Percentiles rank a stretch among this genome's conserved stretches.
Evolutionary conservation across 331 rosid genomes (phyloP).

Genomic region (Telfairia occidentalis): DNA sequence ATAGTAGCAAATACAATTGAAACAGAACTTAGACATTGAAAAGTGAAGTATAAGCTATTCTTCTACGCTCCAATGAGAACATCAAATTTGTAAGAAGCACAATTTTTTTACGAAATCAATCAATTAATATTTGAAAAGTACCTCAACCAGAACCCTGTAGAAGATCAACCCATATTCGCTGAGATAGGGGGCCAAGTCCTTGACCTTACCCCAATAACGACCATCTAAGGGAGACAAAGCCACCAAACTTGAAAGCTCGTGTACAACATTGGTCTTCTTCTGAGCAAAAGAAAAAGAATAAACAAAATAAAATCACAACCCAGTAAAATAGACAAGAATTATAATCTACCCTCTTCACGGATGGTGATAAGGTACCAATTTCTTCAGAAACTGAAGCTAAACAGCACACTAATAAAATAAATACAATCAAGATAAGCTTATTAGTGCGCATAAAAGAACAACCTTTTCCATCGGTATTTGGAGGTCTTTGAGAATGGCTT

Average conservation of each 20-base stretch:
- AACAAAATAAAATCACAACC: neutral
- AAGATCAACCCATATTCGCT: constrained; percentile 72
- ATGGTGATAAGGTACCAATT: neutral
- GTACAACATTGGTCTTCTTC: constrained; percentile 22
- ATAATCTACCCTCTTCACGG: neutral
- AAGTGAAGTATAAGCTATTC: neutral
- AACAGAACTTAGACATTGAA: neutral
- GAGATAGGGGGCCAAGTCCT: constrained; percentile 57
- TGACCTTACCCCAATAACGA: constrained; percentile 70
- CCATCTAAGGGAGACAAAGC: constrained; percentile 88
- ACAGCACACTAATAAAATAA: neutral
- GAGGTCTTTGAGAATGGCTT: constrained; percentile 1
- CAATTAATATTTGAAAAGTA: constrained; percentile 14
- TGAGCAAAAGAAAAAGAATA: neutral
- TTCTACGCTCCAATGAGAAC: neutral
- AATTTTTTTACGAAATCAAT: neutral
- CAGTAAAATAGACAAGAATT: neutral
- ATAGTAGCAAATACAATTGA: neutral
- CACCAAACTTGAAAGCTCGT: constrained; percentile 53
- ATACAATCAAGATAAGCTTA: neutral
- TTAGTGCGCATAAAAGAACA: neutral
- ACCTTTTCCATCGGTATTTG: constrained; percentile 5
- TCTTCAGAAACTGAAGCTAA: neutral
- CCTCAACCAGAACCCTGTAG: constrained; percentile 78
- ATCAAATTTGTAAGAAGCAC: neutral